Evolutionary conservation across 331 rosid species (phyloP).

Genomic region (Rosa hybrid): DNA sequence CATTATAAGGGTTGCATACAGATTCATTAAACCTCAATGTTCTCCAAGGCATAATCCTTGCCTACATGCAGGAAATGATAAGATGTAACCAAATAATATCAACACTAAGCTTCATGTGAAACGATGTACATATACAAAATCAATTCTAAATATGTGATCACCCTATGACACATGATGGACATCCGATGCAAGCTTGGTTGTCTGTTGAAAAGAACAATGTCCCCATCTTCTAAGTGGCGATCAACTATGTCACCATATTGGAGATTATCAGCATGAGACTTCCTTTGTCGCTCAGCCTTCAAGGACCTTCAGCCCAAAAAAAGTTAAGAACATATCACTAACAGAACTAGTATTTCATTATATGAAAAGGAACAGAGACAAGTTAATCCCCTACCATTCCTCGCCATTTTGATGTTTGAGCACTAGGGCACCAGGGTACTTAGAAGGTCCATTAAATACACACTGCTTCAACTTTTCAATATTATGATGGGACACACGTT

Average conservation of each 20-base stretch:
- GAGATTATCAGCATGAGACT: conserved; percentile 70
- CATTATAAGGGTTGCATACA: conserved; percentile 96
- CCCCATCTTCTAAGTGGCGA: conserved; percentile 97
- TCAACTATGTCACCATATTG: conserved; percentile 80
- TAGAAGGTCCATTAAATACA: conserved; percentile 83
- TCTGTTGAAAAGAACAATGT: conserved; percentile 85
- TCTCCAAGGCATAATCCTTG: conserved; percentile 97
- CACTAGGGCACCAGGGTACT: conserved; percentile 87
- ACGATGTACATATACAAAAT: conserved; percentile 3
- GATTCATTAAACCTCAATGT: conserved; percentile 97
- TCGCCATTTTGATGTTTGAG: conserved; percentile 54
- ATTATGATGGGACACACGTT: conserved; percentile 83
- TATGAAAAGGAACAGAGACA: background rate
- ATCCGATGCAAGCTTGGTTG: conserved; percentile 98
- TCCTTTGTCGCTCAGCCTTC: conserved; percentile 34
- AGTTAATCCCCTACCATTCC: conserved; percentile 43
- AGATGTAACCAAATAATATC: background rate
- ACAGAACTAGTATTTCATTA: conserved; percentile 12
- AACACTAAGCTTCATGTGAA: conserved; percentile 3
- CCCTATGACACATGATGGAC: conserved; percentile 99
- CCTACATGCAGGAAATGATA: conserved; percentile 57
- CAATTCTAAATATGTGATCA: conserved; percentile 32
- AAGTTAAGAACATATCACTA: conserved; percentile 22
- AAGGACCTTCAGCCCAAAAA: conserved; percentile 53
- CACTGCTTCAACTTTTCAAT: conserved; percentile 87